Base-by-base conservation (phyloP, 2,329 filamentous ascomycete species). In the Monilinia fructigena region DNA sequence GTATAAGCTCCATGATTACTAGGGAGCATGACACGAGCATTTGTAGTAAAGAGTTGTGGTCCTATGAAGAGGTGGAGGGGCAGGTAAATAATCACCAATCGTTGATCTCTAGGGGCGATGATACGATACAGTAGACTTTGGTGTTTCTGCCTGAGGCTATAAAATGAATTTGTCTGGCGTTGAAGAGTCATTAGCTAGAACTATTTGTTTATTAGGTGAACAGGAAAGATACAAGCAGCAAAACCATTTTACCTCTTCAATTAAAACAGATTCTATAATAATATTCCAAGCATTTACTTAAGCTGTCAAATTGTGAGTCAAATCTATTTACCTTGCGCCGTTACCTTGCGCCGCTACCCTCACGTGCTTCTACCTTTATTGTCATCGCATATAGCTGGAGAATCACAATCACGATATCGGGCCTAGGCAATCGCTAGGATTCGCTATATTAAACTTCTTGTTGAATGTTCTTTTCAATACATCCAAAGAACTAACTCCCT, bases 1-100 rank as follows among this genome's bases (percentile, higher is more conserved):
- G 71, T 72, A 69, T 72, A 73, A 73, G 73, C 76, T 70, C 76
- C 77, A 78, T 78, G 67, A 65, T 73, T 70, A 60, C 75, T 68
- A 69, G 67, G 68, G 70, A 74, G 74, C 76, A 78, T 78, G 73
- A 74, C 75, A 66, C 50, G 40, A 55, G 31, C 52, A 42, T 42
- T 52, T 61, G 55, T 31, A 60, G 38, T 48, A 53, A 12, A 40
- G 35, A 40, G n/a, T 14, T 53, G 47, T 65, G 47, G 47, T 53
- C 63, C 63, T 65, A 28, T 53, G 45, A 52, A 65, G 52, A 28
- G 47, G 45, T 61, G 31, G 20, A 60, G 56, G 56, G n/a, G 42
- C 48, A 35, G 56, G 26, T 26, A 60, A 31, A 38, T 50, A 28
- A 23, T 48, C 38, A 63, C 58, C 58, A 55, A 66, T 48, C 40